Conservation (phyloP, 2,329 filamentous ascomycete species). For the Cercospora sp. region DNA sequence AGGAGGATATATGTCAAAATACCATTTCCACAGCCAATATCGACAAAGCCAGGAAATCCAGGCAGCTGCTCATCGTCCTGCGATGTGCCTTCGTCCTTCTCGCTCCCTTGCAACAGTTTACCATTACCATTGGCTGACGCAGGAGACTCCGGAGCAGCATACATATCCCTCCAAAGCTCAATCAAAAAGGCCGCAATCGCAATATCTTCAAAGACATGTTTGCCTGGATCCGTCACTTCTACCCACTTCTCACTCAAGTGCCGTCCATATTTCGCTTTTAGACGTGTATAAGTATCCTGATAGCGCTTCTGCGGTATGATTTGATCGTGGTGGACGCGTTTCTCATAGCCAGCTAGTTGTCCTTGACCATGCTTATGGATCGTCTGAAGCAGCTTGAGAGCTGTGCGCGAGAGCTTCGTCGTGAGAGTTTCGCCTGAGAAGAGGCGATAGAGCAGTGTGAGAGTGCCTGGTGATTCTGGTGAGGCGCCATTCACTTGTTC, state of each 20-base stretch:
- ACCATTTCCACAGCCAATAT: constrained; percentile 95
- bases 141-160: constrained; percentile 42
- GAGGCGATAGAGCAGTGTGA: constrained; percentile 22
- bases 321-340: constrained; percentile 80
- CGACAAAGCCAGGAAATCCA: constrained; percentile 83
- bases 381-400: constrained; percentile 65
- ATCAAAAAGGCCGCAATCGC: constrained; percentile 89
- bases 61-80: constrained; percentile 21
- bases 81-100: not conserved
- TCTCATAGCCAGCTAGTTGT: constrained; percentile 66
- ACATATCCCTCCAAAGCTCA: constrained; percentile 87
- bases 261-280: constrained; percentile 79
- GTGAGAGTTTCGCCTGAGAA: constrained; percentile 51
- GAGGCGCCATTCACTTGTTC: not conserved
- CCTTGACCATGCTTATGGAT: constrained; percentile 74
- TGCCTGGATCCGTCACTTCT: constrained; percentile 81
- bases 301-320: constrained; percentile 74
- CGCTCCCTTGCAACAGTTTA: not conserved
- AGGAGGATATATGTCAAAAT: constrained; percentile 81
- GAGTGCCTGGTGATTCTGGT: constrained; percentile 2
- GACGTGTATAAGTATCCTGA: constrained; percentile 76
- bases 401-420: constrained; percentile 60
- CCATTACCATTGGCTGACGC: too few relatives aligned
- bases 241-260: constrained; percentile 73
- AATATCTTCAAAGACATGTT: constrained; percentile 95